Base-by-base conservation (phyloP, 768 basidiomycete species). In the Termitomyces sp. region DNA sequence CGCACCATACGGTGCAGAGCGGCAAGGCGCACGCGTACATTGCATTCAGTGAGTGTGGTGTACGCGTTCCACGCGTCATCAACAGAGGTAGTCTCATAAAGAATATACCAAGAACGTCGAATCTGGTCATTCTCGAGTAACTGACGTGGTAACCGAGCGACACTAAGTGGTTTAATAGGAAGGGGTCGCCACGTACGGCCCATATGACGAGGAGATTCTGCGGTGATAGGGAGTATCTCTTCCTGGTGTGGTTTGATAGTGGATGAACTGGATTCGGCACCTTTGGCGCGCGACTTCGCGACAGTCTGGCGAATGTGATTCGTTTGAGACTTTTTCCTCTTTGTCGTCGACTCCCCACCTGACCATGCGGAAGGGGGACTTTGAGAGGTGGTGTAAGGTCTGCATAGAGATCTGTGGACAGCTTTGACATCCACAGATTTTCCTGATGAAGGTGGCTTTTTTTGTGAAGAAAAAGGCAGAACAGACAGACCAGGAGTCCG, bases 1-100 rank as follows among this genome's bases (percentile, higher is more conserved):
- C 84, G 82, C 18, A 74, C 75, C 48, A 93, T 72, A 29, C 79
- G 79, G 63, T 88, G 86, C 37, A 92, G 81, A 57, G 82, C 77
- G n/a, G 65, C 59, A 58, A 71, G 72, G 39, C 74, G 74, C 29
- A 78, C 70, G 34, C 74, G 73, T 29, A 78, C 70, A 43, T 64
- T 59, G 18, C 66, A 65, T n/a, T 68, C 46, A 24, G 64, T 55
- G 42, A 80, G 73, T 41, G 63, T 65, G 18, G 69, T 65, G 59
- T 79, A 79, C 26, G 77, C 73, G n/a, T 70, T 60, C 79, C 78
- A 80, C 6, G 69, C 76, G 22, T 74, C 68, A 56, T 52, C 53
- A 29, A 55, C 60, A 14, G 60, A 65, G 5, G 60, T 43, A 9
- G 69, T 70, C 7, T 44, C 54, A 31, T 63, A 61, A 27, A 72